These are phyloP conservation scores for Achaetomium macrosporum DNA, from an alignment of 2,329 filamentous ascomycete genomes.

Conservation along the genomic window DNA sequence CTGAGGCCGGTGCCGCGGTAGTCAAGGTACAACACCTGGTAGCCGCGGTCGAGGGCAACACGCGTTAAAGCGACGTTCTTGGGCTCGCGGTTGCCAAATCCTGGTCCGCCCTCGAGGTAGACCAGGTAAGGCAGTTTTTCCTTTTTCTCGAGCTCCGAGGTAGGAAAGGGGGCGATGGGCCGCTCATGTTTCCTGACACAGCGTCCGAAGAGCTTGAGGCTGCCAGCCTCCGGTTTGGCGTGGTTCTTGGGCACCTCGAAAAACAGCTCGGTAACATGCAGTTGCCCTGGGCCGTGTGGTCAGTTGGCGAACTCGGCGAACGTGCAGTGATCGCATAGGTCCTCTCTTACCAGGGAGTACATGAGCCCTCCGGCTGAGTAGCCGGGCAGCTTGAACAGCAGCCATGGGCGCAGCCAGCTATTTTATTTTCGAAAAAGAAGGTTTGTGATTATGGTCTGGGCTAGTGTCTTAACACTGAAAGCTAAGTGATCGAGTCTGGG, in stretches of 20 bases:
- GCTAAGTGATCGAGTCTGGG: too few species aligned
- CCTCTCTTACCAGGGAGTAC: conserved; percentile 20
- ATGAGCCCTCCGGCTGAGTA: conserved; percentile 29
- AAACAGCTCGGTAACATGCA: conserved; percentile 73
- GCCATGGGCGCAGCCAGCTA: not conserved
- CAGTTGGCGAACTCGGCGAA: not conserved
- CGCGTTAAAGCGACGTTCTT: conserved; percentile 68
- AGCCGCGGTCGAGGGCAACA: conserved; percentile 68
- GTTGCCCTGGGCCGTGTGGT: conserved; percentile 49
- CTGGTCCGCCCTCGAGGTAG: conserved; percentile 82
- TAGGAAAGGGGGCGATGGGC: conserved; percentile 46
- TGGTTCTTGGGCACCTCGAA: conserved; percentile 85
- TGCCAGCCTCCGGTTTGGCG: conserved; percentile 51
- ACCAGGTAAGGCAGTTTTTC: conserved; percentile 54
- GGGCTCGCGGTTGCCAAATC: conserved; percentile 68
- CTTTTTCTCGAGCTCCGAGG: conserved; percentile 21
- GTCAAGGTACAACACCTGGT: conserved; percentile 82
- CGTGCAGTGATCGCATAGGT: not conserved
- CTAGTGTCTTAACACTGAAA: too few species aligned
- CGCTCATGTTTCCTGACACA: conserved; percentile 62
- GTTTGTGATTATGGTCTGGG: too few species aligned
- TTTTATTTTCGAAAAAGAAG: too few species aligned
- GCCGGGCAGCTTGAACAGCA: conserved; percentile 33
- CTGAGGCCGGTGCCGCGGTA: conserved; percentile 86
- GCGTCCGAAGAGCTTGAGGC: conserved; percentile 71